A percentile compares a stretch with the other conserved stretches of the same genome.
Conservation (phyloP, 2,329 filamentous ascomycete genomes). For the Pestalotiopsis sp. region DNA sequence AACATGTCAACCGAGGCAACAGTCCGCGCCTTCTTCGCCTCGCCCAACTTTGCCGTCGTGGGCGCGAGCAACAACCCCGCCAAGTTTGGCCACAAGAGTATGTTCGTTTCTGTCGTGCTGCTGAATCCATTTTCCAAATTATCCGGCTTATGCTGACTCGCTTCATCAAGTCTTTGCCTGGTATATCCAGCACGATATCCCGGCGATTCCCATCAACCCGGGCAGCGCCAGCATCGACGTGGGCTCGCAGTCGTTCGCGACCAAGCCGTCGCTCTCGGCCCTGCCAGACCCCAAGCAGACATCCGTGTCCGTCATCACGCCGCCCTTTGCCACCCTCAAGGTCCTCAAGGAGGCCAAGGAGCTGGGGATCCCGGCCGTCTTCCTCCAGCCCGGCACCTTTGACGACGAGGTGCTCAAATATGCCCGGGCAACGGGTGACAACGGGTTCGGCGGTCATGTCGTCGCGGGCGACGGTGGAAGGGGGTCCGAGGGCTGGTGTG, state of each 20-base stretch:
- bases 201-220: conserved; percentile 84
- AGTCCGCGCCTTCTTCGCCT: conserved; percentile 77
- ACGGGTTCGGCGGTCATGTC: conserved; percentile 67
- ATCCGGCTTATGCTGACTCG: background rate
- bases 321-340: conserved; percentile 72
- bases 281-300: conserved; percentile 69
- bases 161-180: conserved; percentile 72
- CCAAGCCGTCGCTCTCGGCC: conserved; percentile 64
- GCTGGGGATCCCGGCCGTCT: conserved; percentile 73
- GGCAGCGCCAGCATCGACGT: conserved; percentile 64
- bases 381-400: conserved; percentile 89
- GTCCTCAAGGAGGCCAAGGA: conserved; percentile 76
- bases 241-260: conserved; percentile 55
- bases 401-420: conserved; percentile 73
- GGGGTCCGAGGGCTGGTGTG: conserved; percentile 80
- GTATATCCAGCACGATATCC: conserved; percentile 77
- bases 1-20: conserved; percentile 68
- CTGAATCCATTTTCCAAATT: background rate
- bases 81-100: conserved; percentile 90
- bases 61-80: conserved; percentile 81
- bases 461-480: conserved; percentile 64
- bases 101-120: conserved; percentile 17
- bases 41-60: conserved; percentile 80
- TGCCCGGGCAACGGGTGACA: conserved; percentile 34
- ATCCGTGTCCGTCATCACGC: conserved; percentile 83